Conservation (phyloP, 1,284 basidiomycete genomes). For the Cryptococcus maquisensis region DNA sequence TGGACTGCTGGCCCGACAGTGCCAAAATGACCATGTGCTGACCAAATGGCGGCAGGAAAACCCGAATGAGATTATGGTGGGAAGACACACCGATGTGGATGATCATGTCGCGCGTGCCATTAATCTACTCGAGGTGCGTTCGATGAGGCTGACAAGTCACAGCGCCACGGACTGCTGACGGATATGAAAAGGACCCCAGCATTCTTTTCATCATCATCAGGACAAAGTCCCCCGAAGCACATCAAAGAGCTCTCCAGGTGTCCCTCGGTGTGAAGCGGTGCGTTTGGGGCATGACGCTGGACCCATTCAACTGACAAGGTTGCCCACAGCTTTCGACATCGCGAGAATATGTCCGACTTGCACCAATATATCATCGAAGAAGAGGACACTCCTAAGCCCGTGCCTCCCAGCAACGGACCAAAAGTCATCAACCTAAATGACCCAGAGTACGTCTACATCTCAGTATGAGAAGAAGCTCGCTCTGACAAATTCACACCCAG, state of each 20-base stretch:
- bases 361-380: constrained; percentile 47
- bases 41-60: constrained; percentile 24
- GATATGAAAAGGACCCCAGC: constrained; percentile 30
- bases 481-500: neutral
- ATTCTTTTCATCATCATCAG: constrained; percentile 44
- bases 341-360: constrained; percentile 36
- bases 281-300: neutral
- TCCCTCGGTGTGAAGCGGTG: constrained; percentile 42
- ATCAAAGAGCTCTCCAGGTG: constrained; percentile 40
- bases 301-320: too few relatives aligned
- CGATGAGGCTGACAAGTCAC: neutral
- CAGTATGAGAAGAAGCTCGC: constrained; percentile 7
- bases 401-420: constrained; percentile 14
- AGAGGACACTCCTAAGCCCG: constrained; percentile 12
- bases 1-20: neutral
- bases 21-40: neutral
- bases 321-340: constrained; percentile 35
- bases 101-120: constrained; percentile 32
- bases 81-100: constrained; percentile 28
- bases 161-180: neutral
- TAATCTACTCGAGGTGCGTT: constrained; percentile 32
- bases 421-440: constrained; percentile 45
- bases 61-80: constrained; percentile 45
- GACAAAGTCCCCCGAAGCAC: constrained; percentile 29
- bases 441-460: neutral